Percentiles rank a stretch among this genome's conserved stretches.
phyloP scores from a whole-genome alignment of 257 asterid species.

The Ballota nigra region DNA sequence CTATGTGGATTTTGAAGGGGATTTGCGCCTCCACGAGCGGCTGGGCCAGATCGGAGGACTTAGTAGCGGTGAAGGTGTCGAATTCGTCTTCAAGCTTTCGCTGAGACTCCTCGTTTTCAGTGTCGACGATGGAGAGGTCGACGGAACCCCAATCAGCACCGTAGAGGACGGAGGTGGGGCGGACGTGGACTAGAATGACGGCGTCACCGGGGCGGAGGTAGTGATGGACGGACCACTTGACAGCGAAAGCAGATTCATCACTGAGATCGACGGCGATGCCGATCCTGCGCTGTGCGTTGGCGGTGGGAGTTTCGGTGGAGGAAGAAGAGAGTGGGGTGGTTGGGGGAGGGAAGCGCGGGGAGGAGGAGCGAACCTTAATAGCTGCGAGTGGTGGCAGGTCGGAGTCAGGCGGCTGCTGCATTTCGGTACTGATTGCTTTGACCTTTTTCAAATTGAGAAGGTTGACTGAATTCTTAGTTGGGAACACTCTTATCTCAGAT shows the following conservation, averaged over 20 bases:
- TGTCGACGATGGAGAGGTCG: slow-evolving; percentile 63
- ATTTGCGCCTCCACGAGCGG: slow-evolving; percentile 84
- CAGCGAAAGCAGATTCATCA: slow-evolving; percentile 85
- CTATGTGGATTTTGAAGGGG: slow-evolving; percentile 84
- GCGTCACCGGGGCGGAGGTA: slow-evolving; percentile 92
- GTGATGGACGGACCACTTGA: slow-evolving; percentile 76
- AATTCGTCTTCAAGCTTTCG: slow-evolving; percentile 73
- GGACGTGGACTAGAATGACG: slow-evolving; percentile 72
- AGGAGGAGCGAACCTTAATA: slow-evolving; percentile 81
- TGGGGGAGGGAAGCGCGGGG: slow-evolving; percentile 83
- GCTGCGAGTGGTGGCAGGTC: slow-evolving; percentile 80
- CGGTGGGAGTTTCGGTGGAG: slow-evolving; percentile 70
- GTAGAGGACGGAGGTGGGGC: slow-evolving; percentile 88
- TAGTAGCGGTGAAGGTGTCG: slow-evolving; percentile 69
- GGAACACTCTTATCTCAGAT: too few species aligned
- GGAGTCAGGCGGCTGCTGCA: slow-evolving; percentile 64
- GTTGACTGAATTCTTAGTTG: background rate
- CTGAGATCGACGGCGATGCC: slow-evolving; percentile 89
- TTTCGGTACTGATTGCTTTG: slow-evolving; percentile 30
- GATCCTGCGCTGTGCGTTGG: slow-evolving; percentile 78
- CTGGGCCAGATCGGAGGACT: slow-evolving; percentile 71
- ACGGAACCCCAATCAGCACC: slow-evolving; percentile 96
- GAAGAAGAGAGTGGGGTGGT: slow-evolving; percentile 48
- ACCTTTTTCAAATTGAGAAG: slow-evolving; percentile 1
- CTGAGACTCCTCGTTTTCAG: slow-evolving; percentile 62